Evolutionary conservation across 1,139 yeast genomes (phyloP), one percentile per base, ranked within the genome.

Genomic region (Lodderomyces orthopsilosis): DNA sequence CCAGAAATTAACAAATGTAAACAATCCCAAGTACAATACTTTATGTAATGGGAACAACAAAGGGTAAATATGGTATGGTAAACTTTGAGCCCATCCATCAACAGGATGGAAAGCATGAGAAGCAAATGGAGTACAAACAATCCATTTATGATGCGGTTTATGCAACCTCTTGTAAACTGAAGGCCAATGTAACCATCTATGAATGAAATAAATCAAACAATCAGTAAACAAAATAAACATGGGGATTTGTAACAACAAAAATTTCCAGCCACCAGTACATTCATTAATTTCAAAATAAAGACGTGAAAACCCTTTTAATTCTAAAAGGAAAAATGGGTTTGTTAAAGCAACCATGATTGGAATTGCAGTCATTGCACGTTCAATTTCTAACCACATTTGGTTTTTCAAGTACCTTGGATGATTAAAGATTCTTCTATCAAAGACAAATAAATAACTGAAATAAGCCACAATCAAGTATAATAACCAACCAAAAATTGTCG

Each of bases 91-190:
- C 71, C 86, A 93, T 35, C 98, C 98, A 60, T 93, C 98, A 43
- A 93, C 84, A 12, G 98, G 98, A 66, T 93, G 97, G 89, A 93
- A 93, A 18, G 98, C 98, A 62, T 91, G 98, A 10, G 96, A 89
- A 1, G 98, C 98, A 68, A 85, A 93, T 28, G 98, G 98, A 3
- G 98, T 91, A 52, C 98, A 93, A 41, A 93, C 97, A 57, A 93
- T 83, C 98, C 98, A 93, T 70, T 93, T 94, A 76, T 93, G 98
- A 66, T 93, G 98, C n/a, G 98, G 97, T 70, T 93, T 93, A 73
- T 93, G 98, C 52, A 93, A 71, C 27, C 61, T 65, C 73, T 85
- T 91, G 78, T 93, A 93, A 35, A 93, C 83, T 30, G 75, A 57
- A 24, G 96, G 97, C 85, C 91, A 87, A 65, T 93, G 98, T 57